These are phyloP conservation scores for Gossypium davidsonii DNA, from an alignment of 441 rosid genomes.

Conservation along the genomic window DNA sequence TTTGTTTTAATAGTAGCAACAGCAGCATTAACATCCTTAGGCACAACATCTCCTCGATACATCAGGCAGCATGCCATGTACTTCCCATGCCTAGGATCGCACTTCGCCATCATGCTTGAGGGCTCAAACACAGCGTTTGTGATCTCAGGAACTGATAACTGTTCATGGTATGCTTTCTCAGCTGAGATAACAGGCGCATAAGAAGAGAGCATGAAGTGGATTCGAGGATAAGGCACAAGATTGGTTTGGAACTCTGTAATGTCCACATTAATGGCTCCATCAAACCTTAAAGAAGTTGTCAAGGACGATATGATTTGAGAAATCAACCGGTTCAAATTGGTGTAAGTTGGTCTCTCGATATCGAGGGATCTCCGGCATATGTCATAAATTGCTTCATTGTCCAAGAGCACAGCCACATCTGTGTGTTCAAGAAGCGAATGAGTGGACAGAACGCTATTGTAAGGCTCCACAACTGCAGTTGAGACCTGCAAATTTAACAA, in stretches of 20 bases:
- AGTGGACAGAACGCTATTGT: not conserved
- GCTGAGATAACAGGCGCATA: slow-evolving; percentile 36
- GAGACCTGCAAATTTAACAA: slow-evolving; percentile 5
- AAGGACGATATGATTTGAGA: not conserved
- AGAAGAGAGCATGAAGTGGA: slow-evolving; percentile 5
- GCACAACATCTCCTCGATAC: slow-evolving; percentile 42
- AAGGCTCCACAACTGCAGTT: slow-evolving; percentile 3
- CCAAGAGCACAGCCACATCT: slow-evolving; percentile 3
- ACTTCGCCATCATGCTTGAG: slow-evolving; percentile 41
- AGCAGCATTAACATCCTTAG: slow-evolving; percentile 43
- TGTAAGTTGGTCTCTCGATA: slow-evolving; percentile 1
- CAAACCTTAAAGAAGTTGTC: slow-evolving; percentile 2
- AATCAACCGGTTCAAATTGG: not conserved
- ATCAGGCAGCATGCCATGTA: slow-evolving; percentile 45
- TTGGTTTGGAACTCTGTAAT: slow-evolving; percentile 8
- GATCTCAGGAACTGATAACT: slow-evolving; percentile 38
- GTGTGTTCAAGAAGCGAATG: slow-evolving; percentile 7
- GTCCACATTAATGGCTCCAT: slow-evolving; percentile 18
- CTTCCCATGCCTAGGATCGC: slow-evolving; percentile 43
- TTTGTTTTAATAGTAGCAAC: slow-evolving; percentile 25
- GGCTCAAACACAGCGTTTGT: slow-evolving; percentile 41
- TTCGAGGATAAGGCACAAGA: slow-evolving; percentile 2
- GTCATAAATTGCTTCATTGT: not conserved
- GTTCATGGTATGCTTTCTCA: slow-evolving; percentile 27
- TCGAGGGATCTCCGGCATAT: not conserved